Conservation (phyloP, 1,284 basidiomycete genomes). For the Ustilago hordei region DNA sequence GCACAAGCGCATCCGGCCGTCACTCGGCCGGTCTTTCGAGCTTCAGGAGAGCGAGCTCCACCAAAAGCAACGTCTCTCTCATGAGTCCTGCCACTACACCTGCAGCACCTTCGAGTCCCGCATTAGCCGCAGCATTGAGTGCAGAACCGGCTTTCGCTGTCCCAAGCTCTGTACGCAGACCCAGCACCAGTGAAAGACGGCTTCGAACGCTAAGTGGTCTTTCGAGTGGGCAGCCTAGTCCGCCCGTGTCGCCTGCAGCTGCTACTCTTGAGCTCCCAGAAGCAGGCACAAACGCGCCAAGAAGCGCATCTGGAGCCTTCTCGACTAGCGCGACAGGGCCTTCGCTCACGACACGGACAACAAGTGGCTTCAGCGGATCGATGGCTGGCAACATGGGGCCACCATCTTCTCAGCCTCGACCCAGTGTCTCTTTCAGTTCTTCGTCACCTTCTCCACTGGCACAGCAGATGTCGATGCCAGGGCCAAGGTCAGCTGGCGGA, state of each 20-base stretch:
- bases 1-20: conserved; percentile 43
- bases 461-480: conserved; percentile 51
- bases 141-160: conserved; percentile 55
- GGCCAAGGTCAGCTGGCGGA: conserved; percentile 9
- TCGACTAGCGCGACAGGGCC: conserved; percentile 11
- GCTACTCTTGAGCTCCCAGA: conserved; percentile 33
- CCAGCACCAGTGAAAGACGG: conserved; percentile 48
- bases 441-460: conserved; percentile 58
- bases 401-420: conserved; percentile 24
- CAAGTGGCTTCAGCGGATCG: conserved; percentile 19
- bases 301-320: conserved; percentile 29
- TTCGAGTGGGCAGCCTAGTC: conserved; percentile 29
- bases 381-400: conserved; percentile 12
- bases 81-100: conserved; percentile 17
- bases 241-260: conserved; percentile 31
- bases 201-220: conserved; percentile 41
- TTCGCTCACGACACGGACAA: conserved; percentile 24
- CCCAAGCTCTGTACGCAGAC: conserved; percentile 36
- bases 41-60: conserved; percentile 45
- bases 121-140: conserved; percentile 45
- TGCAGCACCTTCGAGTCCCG: conserved; percentile 42
- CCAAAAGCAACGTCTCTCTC: conserved; percentile 30
- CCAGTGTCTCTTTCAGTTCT: conserved; percentile 54
- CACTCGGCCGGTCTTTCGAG: conserved; percentile 60
- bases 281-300: conserved; percentile 10